Evolutionary conservation across 352 stramenopile species (phyloP).

Genomic region (Blastocystis sp.): DNA sequence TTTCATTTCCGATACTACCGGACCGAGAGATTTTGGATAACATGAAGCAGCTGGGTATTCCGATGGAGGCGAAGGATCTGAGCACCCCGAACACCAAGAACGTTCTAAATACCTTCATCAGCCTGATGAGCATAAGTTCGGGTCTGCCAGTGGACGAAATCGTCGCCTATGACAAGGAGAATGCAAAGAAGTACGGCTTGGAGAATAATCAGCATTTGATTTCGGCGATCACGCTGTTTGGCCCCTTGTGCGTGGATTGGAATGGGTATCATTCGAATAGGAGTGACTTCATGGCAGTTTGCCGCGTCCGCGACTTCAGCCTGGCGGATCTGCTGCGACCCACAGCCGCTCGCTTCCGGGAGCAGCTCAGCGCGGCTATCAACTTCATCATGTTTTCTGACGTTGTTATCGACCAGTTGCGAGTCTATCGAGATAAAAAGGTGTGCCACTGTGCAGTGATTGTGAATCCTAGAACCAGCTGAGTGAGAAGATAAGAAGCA

Average conservation of each 20-base stretch:
- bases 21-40: slow-evolving; percentile 56
- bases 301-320: slow-evolving; percentile 45
- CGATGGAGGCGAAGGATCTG: slow-evolving; percentile 43
- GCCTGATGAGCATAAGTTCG: slow-evolving; percentile 52
- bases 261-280: neutral
- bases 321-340: slow-evolving; percentile 49
- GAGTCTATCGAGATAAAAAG: slow-evolving; percentile 37
- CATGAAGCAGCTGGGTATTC: slow-evolving; percentile 57
- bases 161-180: slow-evolving; percentile 25
- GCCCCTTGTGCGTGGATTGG: slow-evolving; percentile 1
- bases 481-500: slow-evolving; percentile 55
- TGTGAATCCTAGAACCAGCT: slow-evolving; percentile 18
- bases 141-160: slow-evolving; percentile 54
- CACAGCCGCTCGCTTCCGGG: slow-evolving; percentile 10
- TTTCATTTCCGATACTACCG: slow-evolving; percentile 58
- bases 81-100: slow-evolving; percentile 36
- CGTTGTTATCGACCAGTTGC: slow-evolving; percentile 25
- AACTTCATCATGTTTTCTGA: slow-evolving; percentile 69
- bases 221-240: slow-evolving; percentile 40
- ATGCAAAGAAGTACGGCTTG: slow-evolving; percentile 56
- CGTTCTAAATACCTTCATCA: slow-evolving; percentile 2
- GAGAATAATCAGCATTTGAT: slow-evolving; percentile 22
- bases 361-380: slow-evolving; percentile 56
- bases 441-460: neutral
- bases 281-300: slow-evolving; percentile 40